Percentiles rank a stretch among this genome's conserved stretches.
phyloP scores from a whole-genome alignment of 2,329 filamentous ascomycete species.

The Dothideomycetidae sp. region DNA sequence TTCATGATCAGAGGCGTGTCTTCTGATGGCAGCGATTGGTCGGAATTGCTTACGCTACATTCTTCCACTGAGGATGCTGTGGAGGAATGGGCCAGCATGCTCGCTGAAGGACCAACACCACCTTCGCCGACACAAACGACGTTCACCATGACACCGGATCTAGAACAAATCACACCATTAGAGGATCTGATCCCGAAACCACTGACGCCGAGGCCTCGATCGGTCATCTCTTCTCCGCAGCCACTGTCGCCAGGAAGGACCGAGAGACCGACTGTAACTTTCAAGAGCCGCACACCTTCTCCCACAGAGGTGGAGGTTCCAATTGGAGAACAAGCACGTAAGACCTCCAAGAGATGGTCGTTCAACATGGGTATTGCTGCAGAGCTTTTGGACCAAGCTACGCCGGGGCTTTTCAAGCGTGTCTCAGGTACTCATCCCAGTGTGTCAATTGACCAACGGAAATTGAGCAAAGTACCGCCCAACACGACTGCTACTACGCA shows the following conservation, averaged over 20 bases:
- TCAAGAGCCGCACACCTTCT: slow-evolving; percentile 12
- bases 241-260: slow-evolving; percentile 22
- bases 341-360: slow-evolving; percentile 32
- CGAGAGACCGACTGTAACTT: slow-evolving; percentile 26
- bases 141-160: slow-evolving; percentile 20
- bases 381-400: slow-evolving; percentile 8
- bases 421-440: slow-evolving; percentile 3
- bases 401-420: slow-evolving; percentile 6
- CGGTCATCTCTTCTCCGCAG: slow-evolving; percentile 2
- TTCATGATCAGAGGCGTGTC: slow-evolving; percentile 71
- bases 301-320: slow-evolving; percentile 45
- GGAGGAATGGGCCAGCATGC: slow-evolving; percentile 74
- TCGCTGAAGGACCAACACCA: slow-evolving; percentile 52
- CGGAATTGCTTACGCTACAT: slow-evolving; percentile 65
- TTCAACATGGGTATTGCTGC: slow-evolving; percentile 6
- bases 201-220: background rate
- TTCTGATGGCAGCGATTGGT: slow-evolving; percentile 54
- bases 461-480: slow-evolving; percentile 3
- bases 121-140: slow-evolving; percentile 35
- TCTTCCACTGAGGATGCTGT: slow-evolving; percentile 65
- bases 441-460: slow-evolving; percentile 7
- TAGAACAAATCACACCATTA: slow-evolving; percentile 1
- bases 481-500: slow-evolving; percentile 10
- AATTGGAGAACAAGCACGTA: slow-evolving; percentile 42
- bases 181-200: background rate